phyloP scores from a whole-genome alignment of 2,329 filamentous ascomycete species.

The Huntiella savannae region DNA sequence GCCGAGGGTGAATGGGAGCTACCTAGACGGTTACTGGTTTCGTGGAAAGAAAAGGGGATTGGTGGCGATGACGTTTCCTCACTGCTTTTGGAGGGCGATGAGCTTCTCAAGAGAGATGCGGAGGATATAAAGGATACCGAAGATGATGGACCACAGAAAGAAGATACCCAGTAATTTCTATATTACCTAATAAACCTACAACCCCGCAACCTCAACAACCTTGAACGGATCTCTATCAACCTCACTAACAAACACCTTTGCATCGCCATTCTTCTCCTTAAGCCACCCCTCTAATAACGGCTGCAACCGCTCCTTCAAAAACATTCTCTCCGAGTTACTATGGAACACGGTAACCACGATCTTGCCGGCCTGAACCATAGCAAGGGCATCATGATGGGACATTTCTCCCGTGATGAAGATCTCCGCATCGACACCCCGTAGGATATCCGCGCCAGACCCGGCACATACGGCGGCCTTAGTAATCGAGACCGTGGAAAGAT shows the following conservation, averaged over 20 bases:
- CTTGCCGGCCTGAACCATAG: constrained; percentile 65
- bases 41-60: constrained; percentile 35
- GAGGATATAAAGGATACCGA: neutral
- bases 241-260: constrained; percentile 55
- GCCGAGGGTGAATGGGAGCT: constrained; percentile 38
- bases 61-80: constrained; percentile 35
- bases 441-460: constrained; percentile 63
- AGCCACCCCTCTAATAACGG: constrained; percentile 43
- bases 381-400: constrained; percentile 78
- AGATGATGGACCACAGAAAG: neutral
- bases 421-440: constrained; percentile 53
- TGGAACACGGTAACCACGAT: constrained; percentile 77
- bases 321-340: constrained; percentile 79
- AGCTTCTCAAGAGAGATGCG: constrained; percentile 21
- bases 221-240: constrained; percentile 76
- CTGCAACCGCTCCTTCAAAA: constrained; percentile 52
- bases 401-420: constrained; percentile 82
- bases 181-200: constrained; percentile 15
- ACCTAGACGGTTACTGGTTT: constrained; percentile 29
- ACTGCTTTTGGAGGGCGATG: constrained; percentile 36
- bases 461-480: constrained; percentile 69
- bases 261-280: constrained; percentile 27
- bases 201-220: constrained; percentile 37
- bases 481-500: constrained; percentile 26
- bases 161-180: constrained; percentile 8